Evolutionary conservation across 257 asterid species (phyloP).

Genomic region (Misopates orontium): DNA sequence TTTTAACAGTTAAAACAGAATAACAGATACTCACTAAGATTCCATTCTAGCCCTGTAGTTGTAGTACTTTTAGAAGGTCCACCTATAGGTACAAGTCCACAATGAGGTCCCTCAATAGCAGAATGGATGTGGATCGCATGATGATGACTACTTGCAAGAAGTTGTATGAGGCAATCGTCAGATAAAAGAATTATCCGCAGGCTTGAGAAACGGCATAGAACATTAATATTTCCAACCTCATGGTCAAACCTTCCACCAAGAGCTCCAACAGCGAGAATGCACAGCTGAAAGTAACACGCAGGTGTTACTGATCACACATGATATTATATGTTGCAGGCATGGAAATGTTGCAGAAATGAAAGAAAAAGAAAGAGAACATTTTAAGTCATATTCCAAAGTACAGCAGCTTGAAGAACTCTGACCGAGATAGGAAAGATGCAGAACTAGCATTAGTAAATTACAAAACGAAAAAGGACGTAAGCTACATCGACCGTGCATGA

Average conservation of each 20-base stretch:
- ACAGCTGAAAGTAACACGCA: constrained; percentile 46
- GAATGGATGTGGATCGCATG: constrained; percentile 69
- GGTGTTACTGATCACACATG: constrained; percentile 7
- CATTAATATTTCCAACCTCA: constrained; percentile 86
- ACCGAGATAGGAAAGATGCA: not conserved
- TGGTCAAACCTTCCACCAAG: constrained; percentile 99
- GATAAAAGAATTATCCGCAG: constrained; percentile 67
- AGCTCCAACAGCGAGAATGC: constrained; percentile 88
- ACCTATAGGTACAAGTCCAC: constrained; percentile 82
- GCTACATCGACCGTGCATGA: not conserved
- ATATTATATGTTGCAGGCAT: not conserved
- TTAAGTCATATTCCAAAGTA: not conserved
- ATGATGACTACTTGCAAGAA: constrained; percentile 66
- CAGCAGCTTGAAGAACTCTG: not conserved
- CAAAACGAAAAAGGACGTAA: not conserved
- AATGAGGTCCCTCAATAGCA: constrained; percentile 80
- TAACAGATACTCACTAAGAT: constrained; percentile 60
- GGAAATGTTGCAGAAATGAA: constrained; percentile 3
- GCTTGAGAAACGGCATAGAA: constrained; percentile 62
- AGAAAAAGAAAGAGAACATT: not conserved
- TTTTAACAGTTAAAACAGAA: not conserved
- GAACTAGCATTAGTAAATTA: constrained; percentile 1
- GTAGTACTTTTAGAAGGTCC: constrained; percentile 59
- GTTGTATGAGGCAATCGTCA: constrained; percentile 86
- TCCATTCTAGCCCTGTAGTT: constrained; percentile 91